Evolutionary conservation across 2,329 filamentous ascomycete genomes (phyloP), one percentile per base, ranked within the genome.

Genomic region (Allantophomopsis lycopodina): DNA sequence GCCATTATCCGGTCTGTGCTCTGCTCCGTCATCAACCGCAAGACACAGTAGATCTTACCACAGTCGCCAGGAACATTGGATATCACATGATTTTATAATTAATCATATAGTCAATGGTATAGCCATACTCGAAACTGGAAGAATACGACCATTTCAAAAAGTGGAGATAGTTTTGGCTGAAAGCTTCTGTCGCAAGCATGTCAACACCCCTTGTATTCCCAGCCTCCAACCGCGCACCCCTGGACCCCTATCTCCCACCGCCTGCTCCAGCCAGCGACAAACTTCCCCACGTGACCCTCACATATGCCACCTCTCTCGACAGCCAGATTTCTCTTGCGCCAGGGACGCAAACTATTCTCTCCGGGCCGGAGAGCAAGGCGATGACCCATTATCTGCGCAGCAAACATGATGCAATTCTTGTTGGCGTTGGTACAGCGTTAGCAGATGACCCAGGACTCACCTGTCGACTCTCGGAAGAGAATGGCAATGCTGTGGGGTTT

Each of bases 351-450:
- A 96, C 89, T 2, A 67, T 73, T 0, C 72, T 96, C 12, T 96
- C 89, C 1, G 88, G 88, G 3, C 73, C 81, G 0, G 69, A 79
- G 46, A 85, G 85, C 31, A 94, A 94, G 60, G 73, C 83, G 39
- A 93, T 96, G 85, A 95, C 89, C 0, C 89, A 96, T 60, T 85
- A 83, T 56, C 72, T 96, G 20, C 83, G 89, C 51, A 79, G 79
- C 11, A 73, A 71, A 13, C 87, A 96, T 60, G 76, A 83, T 46
- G 86, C 84, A 32, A 94, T 95, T 48, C 68, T 93, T 17, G 68
- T 96, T 23, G 89, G 89, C 16, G 84, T 81, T 4, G 82, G 82
- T 2, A 96, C 89, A 1, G 83, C 86, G 7, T 65, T 85, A 18
- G 81, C 84, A 15, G 89, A 96, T 57, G 74, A 94, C 54, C 89